These are phyloP conservation scores for Candida alai DNA, from an alignment of 805 yeast genomes.

Conservation along the genomic window DNA sequence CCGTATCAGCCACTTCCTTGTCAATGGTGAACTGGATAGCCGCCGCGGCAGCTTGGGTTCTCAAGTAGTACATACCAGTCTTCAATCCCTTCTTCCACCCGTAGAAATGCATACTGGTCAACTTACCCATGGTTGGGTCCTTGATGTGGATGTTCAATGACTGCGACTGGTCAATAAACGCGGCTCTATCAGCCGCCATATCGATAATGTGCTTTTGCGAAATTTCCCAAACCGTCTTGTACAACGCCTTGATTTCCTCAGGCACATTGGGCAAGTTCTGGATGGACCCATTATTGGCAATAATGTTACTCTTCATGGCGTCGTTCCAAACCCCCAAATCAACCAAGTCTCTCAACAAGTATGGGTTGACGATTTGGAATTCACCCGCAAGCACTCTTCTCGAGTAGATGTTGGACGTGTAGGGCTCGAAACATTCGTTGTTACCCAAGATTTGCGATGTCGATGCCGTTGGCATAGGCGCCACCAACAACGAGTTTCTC, in stretches of 20 bases:
- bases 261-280: constrained; percentile 54
- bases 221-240: constrained; percentile 62
- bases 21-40: constrained; percentile 83
- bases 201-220: constrained; percentile 57
- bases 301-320: constrained; percentile 52
- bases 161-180: constrained; percentile 88
- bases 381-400: constrained; percentile 64
- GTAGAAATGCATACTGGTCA: constrained; percentile 97
- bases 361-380: constrained; percentile 61
- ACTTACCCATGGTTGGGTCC: constrained; percentile 92
- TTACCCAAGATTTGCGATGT: constrained; percentile 60
- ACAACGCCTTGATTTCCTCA: constrained; percentile 48
- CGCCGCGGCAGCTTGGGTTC: constrained; percentile 96
- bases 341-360: constrained; percentile 53
- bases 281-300: constrained; percentile 55
- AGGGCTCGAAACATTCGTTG: constrained; percentile 62
- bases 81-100: constrained; percentile 98
- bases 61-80: constrained; percentile 97
- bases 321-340: constrained; percentile 59
- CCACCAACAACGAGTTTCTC: constrained; percentile 57
- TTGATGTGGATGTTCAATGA: constrained; percentile 84
- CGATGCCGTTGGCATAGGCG: constrained; percentile 68
- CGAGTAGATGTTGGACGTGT: constrained; percentile 58
- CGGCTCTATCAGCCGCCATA: constrained; percentile 71
- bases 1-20: constrained; percentile 36